Percentiles rank a stretch among this genome's conserved stretches.
Conservation (phyloP, 2,329 filamentous ascomycete species). For the Pseudogymnoascus sp. region DNA sequence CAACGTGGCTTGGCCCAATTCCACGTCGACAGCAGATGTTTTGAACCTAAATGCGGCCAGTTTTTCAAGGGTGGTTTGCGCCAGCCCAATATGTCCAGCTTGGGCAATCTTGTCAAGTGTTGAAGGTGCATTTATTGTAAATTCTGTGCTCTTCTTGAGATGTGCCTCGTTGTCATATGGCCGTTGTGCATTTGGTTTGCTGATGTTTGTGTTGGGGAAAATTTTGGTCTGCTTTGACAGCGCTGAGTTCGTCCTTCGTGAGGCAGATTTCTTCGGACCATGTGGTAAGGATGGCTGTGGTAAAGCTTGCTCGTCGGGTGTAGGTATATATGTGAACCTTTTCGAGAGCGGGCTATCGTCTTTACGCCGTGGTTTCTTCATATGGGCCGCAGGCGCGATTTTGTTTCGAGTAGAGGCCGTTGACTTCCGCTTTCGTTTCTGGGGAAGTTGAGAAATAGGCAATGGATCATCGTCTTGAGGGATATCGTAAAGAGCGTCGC, state of each 20-base stretch:
- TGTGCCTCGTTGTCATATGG: neutral
- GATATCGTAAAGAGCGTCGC: constrained; percentile 14
- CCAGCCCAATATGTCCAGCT: constrained; percentile 13
- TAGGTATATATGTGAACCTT: neutral
- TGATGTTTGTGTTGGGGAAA: constrained; percentile 19
- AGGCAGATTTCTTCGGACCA: constrained; percentile 12
- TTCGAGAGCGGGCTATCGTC: neutral
- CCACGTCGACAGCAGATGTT: neutral
- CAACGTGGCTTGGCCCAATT: neutral
- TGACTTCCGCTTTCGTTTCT: constrained; percentile 13
- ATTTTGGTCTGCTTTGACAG: constrained; percentile 13
- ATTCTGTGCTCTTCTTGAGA: neutral
- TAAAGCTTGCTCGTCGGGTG: neutral
- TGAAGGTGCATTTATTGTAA: constrained; percentile 11
- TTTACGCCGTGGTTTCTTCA: neutral
- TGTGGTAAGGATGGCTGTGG: constrained; percentile 3
- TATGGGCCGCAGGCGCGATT: neutral
- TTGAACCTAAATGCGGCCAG: constrained; percentile 17
- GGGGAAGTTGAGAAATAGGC: neutral
- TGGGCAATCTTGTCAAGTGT: constrained; percentile 18
- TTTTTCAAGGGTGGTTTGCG: constrained; percentile 23
- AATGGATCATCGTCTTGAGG: constrained; percentile 9
- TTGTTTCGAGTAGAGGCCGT: neutral
- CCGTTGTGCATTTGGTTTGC: constrained; percentile 17
- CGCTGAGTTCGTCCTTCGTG: constrained; percentile 8